A percentile compares a stretch with the other conserved stretches of the same genome.
These are phyloP conservation scores for Schrenkiella parvula DNA, from an alignment of 345 rosid genomes.

Conservation along the genomic window DNA sequence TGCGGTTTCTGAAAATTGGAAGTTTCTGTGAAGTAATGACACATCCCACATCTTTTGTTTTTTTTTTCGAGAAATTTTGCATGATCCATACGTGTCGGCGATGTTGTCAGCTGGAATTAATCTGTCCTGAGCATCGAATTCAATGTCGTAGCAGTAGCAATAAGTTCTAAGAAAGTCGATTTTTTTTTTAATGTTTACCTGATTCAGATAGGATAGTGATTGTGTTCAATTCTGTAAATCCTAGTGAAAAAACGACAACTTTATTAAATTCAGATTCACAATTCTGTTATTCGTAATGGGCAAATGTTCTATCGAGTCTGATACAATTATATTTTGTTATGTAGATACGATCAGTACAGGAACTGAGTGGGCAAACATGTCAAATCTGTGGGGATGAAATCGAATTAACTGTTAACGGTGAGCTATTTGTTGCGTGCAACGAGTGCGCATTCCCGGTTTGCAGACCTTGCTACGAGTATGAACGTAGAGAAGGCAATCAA, in stretches of 20 bases:
- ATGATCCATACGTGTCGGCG: conserved; percentile 30
- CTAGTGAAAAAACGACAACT: not conserved
- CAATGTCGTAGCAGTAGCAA: not conserved
- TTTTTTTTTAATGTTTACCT: not conserved
- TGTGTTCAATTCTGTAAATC: not conserved
- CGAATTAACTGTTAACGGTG: conserved; percentile 63
- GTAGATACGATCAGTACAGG: conserved; percentile 90
- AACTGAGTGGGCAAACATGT: conserved; percentile 85
- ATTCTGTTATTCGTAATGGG: not conserved
- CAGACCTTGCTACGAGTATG: conserved; percentile 89
- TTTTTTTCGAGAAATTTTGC: not conserved
- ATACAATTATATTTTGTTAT: not conserved
- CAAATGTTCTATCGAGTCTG: not conserved
- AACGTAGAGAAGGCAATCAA: conserved; percentile 93
- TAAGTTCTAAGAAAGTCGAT: not conserved
- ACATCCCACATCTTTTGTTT: conserved; percentile 17
- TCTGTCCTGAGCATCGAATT: conserved; percentile 1
- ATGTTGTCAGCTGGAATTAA: not conserved
- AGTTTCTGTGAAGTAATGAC: not conserved
- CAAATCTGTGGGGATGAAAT: conserved; percentile 91
- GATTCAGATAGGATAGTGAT: not conserved
- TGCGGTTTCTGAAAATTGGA: not conserved
- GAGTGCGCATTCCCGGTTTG: conserved; percentile 99
- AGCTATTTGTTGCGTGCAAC: conserved; percentile 92
- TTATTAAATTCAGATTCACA: not conserved